These are phyloP conservation scores for Aspergillus persii DNA, from an alignment of 2,329 filamentous ascomycete genomes.

Conservation along the genomic window DNA sequence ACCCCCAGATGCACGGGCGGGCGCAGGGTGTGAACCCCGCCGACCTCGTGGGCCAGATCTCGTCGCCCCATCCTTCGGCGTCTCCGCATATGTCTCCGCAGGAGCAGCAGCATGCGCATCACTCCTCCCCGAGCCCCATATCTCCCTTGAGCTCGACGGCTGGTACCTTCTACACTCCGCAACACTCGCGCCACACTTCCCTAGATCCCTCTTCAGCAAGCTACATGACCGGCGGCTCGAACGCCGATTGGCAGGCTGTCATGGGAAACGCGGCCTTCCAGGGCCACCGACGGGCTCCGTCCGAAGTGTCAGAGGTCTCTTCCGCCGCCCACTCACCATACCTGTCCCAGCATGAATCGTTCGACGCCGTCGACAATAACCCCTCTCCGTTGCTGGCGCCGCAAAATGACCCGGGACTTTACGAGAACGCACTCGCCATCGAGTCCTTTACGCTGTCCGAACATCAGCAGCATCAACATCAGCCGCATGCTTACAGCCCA, in stretches of 20 bases:
- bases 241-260: conserved; percentile 58
- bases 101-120: conserved; percentile 49
- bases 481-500: conserved; percentile 55
- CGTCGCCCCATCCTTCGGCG: conserved; percentile 51
- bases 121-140: conserved; percentile 53
- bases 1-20: conserved; percentile 39
- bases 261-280: conserved; percentile 64
- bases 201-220: conserved; percentile 61
- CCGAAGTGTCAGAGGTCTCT: conserved; percentile 89
- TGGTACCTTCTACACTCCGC: conserved; percentile 51
- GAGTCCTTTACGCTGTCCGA: conserved; percentile 79
- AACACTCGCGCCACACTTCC: conserved; percentile 59
- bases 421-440: conserved; percentile 75
- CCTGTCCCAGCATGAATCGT: conserved; percentile 71
- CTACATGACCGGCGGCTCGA: conserved; percentile 51
- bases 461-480: conserved; percentile 44
- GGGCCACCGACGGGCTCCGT: conserved; percentile 77
- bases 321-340: conserved; percentile 83
- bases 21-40: conserved; percentile 46
- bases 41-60: conserved; percentile 46
- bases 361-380: conserved; percentile 68
- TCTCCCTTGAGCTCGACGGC: conserved; percentile 56
- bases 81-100: conserved; percentile 58
- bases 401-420: conserved; percentile 67
- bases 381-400: conserved; percentile 79